Percentiles rank a stretch among this genome's conserved stretches.
These are phyloP conservation scores for Dacryopinax primogenitus DNA, from an alignment of 768 basidiomycete species.

Conservation along the genomic window DNA sequence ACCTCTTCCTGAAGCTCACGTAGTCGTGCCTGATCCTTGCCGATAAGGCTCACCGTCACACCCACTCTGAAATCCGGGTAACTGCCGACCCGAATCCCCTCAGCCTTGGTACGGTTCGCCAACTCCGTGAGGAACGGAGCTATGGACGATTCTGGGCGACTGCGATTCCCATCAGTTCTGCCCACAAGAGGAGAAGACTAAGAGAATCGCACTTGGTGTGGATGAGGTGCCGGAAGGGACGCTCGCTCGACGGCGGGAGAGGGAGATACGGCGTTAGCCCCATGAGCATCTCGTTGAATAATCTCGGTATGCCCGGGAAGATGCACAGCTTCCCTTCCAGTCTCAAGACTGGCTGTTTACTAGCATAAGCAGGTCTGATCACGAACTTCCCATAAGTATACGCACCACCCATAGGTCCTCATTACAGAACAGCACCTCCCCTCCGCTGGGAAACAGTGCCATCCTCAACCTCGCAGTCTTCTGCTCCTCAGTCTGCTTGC, in stretches of 20 bases:
- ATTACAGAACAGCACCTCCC: slow-evolving; percentile 68
- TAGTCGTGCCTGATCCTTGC: slow-evolving; percentile 30
- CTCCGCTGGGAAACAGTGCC: slow-evolving; percentile 73
- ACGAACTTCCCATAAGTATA: slow-evolving; percentile 12
- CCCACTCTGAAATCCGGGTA: slow-evolving; percentile 51
- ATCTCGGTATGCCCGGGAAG: slow-evolving; percentile 77
- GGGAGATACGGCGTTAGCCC: slow-evolving; percentile 61
- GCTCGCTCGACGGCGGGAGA: slow-evolving; percentile 58
- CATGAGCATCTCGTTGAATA: slow-evolving; percentile 73
- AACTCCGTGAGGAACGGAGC: slow-evolving; percentile 76
- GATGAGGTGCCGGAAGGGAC: slow-evolving; percentile 68
- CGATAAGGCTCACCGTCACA: slow-evolving; percentile 57
- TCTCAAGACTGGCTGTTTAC: slow-evolving; percentile 65
- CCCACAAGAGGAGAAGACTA: neutral
- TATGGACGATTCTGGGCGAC: slow-evolving; percentile 69
- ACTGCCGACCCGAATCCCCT: slow-evolving; percentile 71
- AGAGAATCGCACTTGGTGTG: slow-evolving; percentile 53
- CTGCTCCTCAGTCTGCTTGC: slow-evolving; percentile 60
- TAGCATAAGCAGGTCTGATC: neutral
- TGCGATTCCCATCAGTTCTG: slow-evolving; percentile 24
- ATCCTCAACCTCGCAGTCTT: slow-evolving; percentile 65
- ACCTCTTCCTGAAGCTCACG: slow-evolving; percentile 30
- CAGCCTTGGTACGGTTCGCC: slow-evolving; percentile 54
- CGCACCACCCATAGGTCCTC: slow-evolving; percentile 77
- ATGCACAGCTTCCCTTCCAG: slow-evolving; percentile 77